Base-by-base conservation (phyloP, 2,329 filamentous ascomycete genomes). In the Fusarium chuoi region DNA sequence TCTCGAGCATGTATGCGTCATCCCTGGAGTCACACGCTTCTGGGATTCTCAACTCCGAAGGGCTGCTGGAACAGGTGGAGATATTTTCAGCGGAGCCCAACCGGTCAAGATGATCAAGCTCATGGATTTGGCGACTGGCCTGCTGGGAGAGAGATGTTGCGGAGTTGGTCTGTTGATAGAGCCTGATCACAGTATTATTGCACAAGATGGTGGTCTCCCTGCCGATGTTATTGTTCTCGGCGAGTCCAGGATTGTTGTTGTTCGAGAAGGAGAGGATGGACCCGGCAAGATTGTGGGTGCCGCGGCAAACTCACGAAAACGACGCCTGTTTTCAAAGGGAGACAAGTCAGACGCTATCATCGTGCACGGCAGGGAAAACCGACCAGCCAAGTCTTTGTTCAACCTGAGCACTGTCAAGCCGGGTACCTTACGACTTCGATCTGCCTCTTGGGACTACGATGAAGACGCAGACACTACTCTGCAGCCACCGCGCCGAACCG, bases 11-110 rank as follows among this genome's bases (percentile, higher is more conserved):
- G 86, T 90, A 30, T 89, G 87, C 30, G 84, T 89, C 33, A 88
- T 91, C 54, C 87, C 89, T 2, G 84, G 84, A 1, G 81, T 91
- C 12, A 82, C 86, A 10, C 85, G 85, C 20, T 91, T 90, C 80
- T 90, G 89, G 89, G 89, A 90, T 41, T 86, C 88, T 2, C 88
- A 90, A 71, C 82, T 89, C 17, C 87, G 87, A 18, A 87, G 85
- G 69, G 84, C 85, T 20, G 81, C 81, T 13, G 85, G 86, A n/a
- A 85, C 85, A 18, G 85, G 87, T 4, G 85, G 86, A 12, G 89
- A 89, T 62, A 80, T 90, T 6, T 90, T 90, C 73, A 88, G 86
- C 65, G 87, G 88, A 52, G 82, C 87, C 1, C 87, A 88, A 62
- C 86, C 87, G 1, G 86, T 85, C 4, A 84, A 86, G 54, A 90